Percentiles rank a stretch among this genome's conserved stretches.
phyloP scores from a whole-genome alignment of 345 rosid genomes.

The Microcos paniculata region DNA sequence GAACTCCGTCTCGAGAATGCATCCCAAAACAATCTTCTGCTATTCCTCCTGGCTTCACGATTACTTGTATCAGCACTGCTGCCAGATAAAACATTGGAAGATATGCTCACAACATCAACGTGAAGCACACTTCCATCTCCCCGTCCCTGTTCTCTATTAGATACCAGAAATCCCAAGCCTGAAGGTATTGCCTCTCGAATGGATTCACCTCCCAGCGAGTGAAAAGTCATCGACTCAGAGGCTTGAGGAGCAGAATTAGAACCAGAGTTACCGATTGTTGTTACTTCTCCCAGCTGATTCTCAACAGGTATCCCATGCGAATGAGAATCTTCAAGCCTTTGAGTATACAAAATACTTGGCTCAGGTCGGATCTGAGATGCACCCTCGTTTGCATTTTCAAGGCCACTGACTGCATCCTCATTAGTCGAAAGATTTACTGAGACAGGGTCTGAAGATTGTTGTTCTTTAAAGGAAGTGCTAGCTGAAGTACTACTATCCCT shows the following conservation, averaged over 20 bases:
- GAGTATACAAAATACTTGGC: conserved; percentile 35
- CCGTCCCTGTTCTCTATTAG: conserved; percentile 40
- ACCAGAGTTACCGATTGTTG: conserved; percentile 24
- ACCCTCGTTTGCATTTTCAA: conserved; percentile 36
- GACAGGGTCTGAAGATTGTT: conserved; percentile 46
- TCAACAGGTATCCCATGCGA: conserved; percentile 22
- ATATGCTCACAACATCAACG: conserved; percentile 53
- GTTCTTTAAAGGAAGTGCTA: conserved; percentile 43
- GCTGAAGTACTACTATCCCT: conserved; percentile 42
- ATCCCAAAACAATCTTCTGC: conserved; percentile 58
- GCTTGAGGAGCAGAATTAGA: conserved; percentile 31
- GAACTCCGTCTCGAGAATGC: conserved; percentile 56
- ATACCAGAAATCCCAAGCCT: conserved; percentile 47
- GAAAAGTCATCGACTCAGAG: conserved; percentile 27
- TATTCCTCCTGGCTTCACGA: conserved; percentile 48
- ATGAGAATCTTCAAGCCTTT: conserved; percentile 30
- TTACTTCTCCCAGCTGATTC: conserved; percentile 34
- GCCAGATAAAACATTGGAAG: conserved; percentile 45
- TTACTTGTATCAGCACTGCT: conserved; percentile 35
- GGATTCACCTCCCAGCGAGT: conserved; percentile 31
- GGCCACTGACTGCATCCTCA: conserved; percentile 47
- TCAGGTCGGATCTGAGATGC: conserved; percentile 34
- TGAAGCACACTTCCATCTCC: conserved; percentile 47
- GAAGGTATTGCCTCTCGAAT: conserved; percentile 37
- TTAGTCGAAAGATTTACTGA: conserved; percentile 44